phyloP scores from a whole-genome alignment of 768 basidiomycete species.

The Leccinum rimulosum region DNA sequence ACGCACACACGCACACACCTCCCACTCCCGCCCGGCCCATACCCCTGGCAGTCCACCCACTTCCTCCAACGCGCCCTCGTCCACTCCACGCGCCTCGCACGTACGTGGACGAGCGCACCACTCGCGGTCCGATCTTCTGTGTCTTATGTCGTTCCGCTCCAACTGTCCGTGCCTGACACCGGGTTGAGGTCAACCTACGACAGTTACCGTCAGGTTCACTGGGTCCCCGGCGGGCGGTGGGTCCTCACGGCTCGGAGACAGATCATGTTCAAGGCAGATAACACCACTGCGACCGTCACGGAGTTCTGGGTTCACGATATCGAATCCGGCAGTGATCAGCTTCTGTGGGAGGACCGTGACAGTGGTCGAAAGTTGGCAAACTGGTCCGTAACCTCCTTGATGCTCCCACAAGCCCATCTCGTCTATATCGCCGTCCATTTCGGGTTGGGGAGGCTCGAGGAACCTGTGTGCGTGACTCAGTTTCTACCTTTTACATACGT shows the following conservation, averaged over 20 bases:
- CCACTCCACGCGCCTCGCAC: constrained; percentile 13
- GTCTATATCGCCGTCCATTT: constrained; percentile 17
- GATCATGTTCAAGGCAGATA: not conserved
- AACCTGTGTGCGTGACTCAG: constrained; percentile 16
- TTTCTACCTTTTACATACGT: not conserved
- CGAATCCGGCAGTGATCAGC: constrained; percentile 11
- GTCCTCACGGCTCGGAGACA: constrained; percentile 5
- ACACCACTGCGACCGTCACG: not conserved
- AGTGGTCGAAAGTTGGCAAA: not conserved
- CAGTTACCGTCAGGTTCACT: constrained; percentile 8
- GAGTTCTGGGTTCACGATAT: constrained; percentile 6
- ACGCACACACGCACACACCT: not conserved
- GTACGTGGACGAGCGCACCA: constrained; percentile 13
- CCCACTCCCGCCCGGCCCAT: constrained; percentile 21
- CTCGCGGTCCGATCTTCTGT: constrained; percentile 2
- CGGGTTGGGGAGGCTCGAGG: constrained; percentile 1
- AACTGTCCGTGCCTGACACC: not conserved
- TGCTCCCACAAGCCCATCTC: constrained; percentile 9
- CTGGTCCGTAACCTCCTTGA: constrained; percentile 14
- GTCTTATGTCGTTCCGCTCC: not conserved
- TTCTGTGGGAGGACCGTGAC: constrained; percentile 19
- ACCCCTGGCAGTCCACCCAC: constrained; percentile 17
- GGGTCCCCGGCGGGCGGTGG: constrained; percentile 19
- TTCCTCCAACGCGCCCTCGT: constrained; percentile 20
- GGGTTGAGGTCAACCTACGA: not conserved